Evolutionary conservation across 768 basidiomycete genomes (phyloP).

Genomic region (Pholiota conissans): DNA sequence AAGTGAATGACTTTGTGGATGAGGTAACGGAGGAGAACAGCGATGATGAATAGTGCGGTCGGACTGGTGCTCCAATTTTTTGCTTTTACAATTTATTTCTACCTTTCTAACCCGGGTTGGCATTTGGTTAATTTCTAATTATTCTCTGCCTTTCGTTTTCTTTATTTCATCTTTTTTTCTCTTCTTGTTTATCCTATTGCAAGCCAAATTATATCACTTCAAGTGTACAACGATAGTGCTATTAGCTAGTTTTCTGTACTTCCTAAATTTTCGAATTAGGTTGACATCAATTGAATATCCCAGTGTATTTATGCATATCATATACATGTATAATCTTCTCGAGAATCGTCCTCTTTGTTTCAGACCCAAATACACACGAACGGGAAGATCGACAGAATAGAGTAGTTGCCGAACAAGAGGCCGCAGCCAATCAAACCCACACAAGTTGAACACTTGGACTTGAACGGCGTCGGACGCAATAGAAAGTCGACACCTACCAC

Average conservation of each 20-base stretch:
- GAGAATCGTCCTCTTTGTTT: no score
- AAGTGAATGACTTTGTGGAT: conserved; percentile 64
- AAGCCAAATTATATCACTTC: not conserved
- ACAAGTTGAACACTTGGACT: no score
- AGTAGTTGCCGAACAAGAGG: no score
- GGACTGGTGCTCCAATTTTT: not conserved
- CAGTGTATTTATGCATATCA: not conserved
- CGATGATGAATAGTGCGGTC: not conserved
- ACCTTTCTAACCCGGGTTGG: not conserved
- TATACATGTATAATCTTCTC: no score
- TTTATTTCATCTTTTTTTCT: not conserved
- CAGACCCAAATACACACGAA: no score
- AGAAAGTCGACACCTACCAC: no score
- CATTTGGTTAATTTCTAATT: not conserved
- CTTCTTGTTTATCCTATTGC: not conserved
- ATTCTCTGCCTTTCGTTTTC: not conserved
- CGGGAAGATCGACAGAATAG: no score
- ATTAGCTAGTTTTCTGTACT: conserved; percentile 8
- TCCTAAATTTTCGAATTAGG: not conserved
- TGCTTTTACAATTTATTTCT: not conserved
- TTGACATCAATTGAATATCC: not conserved
- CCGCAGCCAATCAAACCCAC: no score
- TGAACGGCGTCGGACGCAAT: no score
- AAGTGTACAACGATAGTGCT: conserved; percentile 8
- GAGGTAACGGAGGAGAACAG: conserved; percentile 47